Evolutionary conservation across 2,329 filamentous ascomycete species (phyloP).

Genomic region (Cadophora sp.): DNA sequence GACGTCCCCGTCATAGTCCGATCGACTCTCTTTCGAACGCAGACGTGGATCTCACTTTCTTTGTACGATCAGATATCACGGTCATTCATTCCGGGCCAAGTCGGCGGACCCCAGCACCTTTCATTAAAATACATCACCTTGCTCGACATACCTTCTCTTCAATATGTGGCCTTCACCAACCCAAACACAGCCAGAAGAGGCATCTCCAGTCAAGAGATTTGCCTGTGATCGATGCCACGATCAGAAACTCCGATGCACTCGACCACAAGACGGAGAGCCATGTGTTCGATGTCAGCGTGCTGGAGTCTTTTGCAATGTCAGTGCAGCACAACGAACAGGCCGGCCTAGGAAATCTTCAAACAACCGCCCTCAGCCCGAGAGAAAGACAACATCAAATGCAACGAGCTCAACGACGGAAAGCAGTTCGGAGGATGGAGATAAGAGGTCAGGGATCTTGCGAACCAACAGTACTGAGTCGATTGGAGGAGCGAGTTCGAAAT

Average conservation of each 20-base stretch:
- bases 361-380: slow-evolving; percentile 13
- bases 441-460: not conserved
- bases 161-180: slow-evolving; percentile 23
- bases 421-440: slow-evolving; percentile 17
- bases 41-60: slow-evolving; percentile 17
- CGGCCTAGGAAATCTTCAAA: slow-evolving; percentile 26
- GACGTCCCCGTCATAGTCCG: slow-evolving; percentile 20
- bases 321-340: slow-evolving; percentile 24
- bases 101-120: slow-evolving; percentile 11
- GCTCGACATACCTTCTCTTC: not conserved
- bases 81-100: slow-evolving; percentile 15
- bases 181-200: slow-evolving; percentile 19
- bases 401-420: slow-evolving; percentile 1
- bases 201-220: slow-evolving; percentile 24
- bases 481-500: slow-evolving; percentile 12
- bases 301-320: slow-evolving; percentile 26
- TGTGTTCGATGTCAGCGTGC: slow-evolving; percentile 25
- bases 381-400: slow-evolving; percentile 16
- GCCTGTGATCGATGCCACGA: slow-evolving; percentile 28
- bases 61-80: slow-evolving; percentile 11
- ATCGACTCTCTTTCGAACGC: slow-evolving; percentile 8
- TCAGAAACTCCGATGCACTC: slow-evolving; percentile 26
- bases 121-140: not conserved
- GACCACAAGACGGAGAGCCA: slow-evolving; percentile 25
- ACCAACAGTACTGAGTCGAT: slow-evolving; percentile 16